A percentile compares a stretch with the other conserved stretches of the same genome.
Conservation (phyloP, 768 basidiomycete species). For the Tulasnella sp. region DNA sequence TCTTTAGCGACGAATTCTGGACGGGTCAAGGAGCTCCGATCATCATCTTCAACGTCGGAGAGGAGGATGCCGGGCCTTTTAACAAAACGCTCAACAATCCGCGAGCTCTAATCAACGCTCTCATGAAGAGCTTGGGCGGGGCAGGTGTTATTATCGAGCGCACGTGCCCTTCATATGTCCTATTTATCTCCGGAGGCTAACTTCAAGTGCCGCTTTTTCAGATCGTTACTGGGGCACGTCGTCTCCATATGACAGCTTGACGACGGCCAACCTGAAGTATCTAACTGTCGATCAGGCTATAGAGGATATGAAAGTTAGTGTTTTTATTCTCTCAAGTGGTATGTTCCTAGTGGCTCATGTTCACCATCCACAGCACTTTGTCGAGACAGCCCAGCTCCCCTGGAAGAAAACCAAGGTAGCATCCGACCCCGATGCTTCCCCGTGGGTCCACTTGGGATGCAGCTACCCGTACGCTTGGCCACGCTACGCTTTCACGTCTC, state of each 20-base stretch:
- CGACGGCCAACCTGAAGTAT: slow-evolving; percentile 6
- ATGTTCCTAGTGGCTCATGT: too few relatives aligned
- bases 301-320: slow-evolving; percentile 10
- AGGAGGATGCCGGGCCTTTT: slow-evolving; percentile 12
- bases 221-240: slow-evolving; percentile 23
- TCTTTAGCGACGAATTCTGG: slow-evolving; percentile 12
- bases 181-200: too few relatives aligned
- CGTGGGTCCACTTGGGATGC: slow-evolving; percentile 17
- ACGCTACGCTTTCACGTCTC: too few relatives aligned
- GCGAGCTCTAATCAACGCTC: too few relatives aligned
- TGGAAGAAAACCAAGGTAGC: neutral
- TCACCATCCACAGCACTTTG: slow-evolving; percentile 16
- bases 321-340: too few relatives aligned
- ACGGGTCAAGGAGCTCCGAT: slow-evolving; percentile 13
- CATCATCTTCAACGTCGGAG: slow-evolving; percentile 21
- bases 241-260: slow-evolving; percentile 4
- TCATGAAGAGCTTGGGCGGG: slow-evolving; percentile 17
- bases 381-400: slow-evolving; percentile 6
- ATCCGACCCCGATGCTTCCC: neutral
- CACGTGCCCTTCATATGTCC: too few relatives aligned
- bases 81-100: too few relatives aligned
- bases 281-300: neutral
- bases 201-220: too few relatives aligned
- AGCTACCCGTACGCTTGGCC: too few relatives aligned
- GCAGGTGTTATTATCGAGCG: slow-evolving; percentile 25